Conservation (phyloP, 495 filamentous ascomycete species). For the Penicillium tannophilum region DNA sequence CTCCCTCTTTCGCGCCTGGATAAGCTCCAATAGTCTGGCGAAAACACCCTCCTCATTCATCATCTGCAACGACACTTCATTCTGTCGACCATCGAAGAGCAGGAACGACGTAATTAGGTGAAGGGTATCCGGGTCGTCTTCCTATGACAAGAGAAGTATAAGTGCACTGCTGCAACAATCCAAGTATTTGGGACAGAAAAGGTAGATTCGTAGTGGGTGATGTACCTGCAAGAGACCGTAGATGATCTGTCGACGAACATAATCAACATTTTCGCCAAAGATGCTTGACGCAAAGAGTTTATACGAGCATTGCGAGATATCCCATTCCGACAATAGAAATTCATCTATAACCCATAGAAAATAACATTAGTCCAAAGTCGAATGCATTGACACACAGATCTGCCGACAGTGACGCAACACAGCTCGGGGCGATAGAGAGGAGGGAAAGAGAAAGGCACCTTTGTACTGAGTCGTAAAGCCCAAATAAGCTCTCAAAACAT, state of each 20-base stretch:
- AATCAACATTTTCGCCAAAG: slow-evolving; percentile 73
- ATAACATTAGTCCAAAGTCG: neutral
- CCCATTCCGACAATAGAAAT: slow-evolving; percentile 81
- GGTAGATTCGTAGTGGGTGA: neutral
- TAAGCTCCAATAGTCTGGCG: slow-evolving; percentile 77
- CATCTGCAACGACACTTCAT: slow-evolving; percentile 77
- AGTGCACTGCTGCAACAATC: neutral
- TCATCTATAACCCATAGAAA: slow-evolving; percentile 53
- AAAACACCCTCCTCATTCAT: slow-evolving; percentile 89
- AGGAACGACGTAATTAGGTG: slow-evolving; percentile 84
- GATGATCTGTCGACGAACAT: slow-evolving; percentile 90
- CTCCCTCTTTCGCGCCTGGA: slow-evolving; percentile 61
- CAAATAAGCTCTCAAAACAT: slow-evolving; percentile 82
- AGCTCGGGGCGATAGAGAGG: neutral
- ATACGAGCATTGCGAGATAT: slow-evolving; percentile 81
- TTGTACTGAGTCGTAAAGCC: slow-evolving; percentile 76
- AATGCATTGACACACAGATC: neutral
- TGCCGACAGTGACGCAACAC: neutral
- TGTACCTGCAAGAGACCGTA: slow-evolving; percentile 83
- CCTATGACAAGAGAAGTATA: slow-evolving; percentile 36
- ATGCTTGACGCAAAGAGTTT: slow-evolving; percentile 74
- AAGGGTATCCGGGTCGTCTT: slow-evolving; percentile 78
- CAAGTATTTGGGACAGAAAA: neutral
- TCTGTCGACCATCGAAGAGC: slow-evolving; percentile 82
- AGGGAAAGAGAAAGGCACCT: slow-evolving; percentile 46